Percentiles rank a stretch among this genome's conserved stretches.
Evolutionary conservation across 2,329 filamentous ascomycete genomes (phyloP).

Genomic region (Simplicillium aogashimaense): DNA sequence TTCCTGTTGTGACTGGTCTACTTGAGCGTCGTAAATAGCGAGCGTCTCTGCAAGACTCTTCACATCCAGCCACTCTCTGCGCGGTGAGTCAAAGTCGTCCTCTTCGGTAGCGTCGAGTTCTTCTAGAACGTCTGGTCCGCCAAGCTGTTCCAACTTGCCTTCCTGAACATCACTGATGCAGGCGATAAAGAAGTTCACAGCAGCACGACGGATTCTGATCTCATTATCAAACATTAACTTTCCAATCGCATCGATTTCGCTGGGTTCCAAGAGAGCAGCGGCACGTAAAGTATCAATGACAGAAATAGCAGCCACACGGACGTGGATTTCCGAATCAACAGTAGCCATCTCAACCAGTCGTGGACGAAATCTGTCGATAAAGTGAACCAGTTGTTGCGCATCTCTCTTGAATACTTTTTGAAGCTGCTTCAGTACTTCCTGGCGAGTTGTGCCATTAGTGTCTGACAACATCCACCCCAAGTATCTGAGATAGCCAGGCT

Average conservation of each 20-base stretch:
- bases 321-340: slow-evolving; percentile 68
- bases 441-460: slow-evolving; percentile 58
- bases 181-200: slow-evolving; percentile 82
- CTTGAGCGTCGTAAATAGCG: slow-evolving; percentile 66
- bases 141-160: slow-evolving; percentile 71
- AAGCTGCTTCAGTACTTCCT: slow-evolving; percentile 82
- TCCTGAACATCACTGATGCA: slow-evolving; percentile 78
- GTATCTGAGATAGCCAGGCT: slow-evolving; percentile 83
- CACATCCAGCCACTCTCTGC: slow-evolving; percentile 78
- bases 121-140: slow-evolving; percentile 65
- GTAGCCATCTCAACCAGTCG: slow-evolving; percentile 90
- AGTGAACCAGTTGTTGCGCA: slow-evolving; percentile 76
- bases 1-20: slow-evolving; percentile 44
- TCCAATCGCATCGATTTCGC: slow-evolving; percentile 82
- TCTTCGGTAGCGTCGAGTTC: slow-evolving; percentile 67
- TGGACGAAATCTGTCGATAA: slow-evolving; percentile 83
- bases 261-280: slow-evolving; percentile 77
- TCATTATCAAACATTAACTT: slow-evolving; percentile 86
- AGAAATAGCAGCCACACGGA: slow-evolving; percentile 71
- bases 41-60: slow-evolving; percentile 85
- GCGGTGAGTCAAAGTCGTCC: slow-evolving; percentile 67
- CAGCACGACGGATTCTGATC: slow-evolving; percentile 72
- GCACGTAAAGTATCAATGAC: slow-evolving; percentile 75
- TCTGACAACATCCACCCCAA: slow-evolving; percentile 94
- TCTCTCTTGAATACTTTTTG: slow-evolving; percentile 69